Conservation (phyloP, 495 filamentous ascomycete species). For the Alectoria sarmentosa region DNA sequence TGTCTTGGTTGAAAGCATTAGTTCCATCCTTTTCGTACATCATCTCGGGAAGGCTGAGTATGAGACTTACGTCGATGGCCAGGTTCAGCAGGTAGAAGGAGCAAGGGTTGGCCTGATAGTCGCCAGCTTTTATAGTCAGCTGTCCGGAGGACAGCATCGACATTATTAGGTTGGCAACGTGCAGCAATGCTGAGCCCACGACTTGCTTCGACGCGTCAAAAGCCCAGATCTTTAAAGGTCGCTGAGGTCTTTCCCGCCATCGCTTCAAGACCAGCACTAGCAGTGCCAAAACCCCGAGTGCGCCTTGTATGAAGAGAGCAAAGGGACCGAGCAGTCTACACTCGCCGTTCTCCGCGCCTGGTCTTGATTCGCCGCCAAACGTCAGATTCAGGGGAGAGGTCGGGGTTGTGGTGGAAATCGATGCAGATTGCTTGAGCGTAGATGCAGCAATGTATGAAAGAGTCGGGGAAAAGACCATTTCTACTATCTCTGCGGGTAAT, state of each 20-base stretch:
- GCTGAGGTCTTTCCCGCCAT: conserved; percentile 83
- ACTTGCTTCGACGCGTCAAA: conserved; percentile 98
- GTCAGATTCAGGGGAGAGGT: conserved; percentile 21
- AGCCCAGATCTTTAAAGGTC: conserved; percentile 89
- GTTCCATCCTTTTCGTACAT: conserved; percentile 4
- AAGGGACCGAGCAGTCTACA: conserved; percentile 80
- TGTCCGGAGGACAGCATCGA: conserved; percentile 87
- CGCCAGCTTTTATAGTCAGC: conserved; percentile 47
- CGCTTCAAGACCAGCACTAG: conserved; percentile 86
- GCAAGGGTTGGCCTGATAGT: conserved; percentile 83
- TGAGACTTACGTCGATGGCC: conserved; percentile 79
- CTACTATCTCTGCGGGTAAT: conserved; percentile 11
- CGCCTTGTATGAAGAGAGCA: conserved; percentile 80
- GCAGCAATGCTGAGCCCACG: conserved; percentile 84
- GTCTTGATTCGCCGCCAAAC: conserved; percentile 24
- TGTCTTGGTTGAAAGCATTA: conserved; percentile 37
- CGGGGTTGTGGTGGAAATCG: conserved; percentile 18
- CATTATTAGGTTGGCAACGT: conserved; percentile 88
- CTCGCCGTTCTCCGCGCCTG: conserved; percentile 48
- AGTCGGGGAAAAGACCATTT: conserved; percentile 15
- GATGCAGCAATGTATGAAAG: conserved; percentile 10
- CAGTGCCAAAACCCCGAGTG: conserved; percentile 77
- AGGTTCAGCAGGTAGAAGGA: conserved; percentile 93
- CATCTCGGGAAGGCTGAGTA: neutral
- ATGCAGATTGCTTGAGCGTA: conserved; percentile 13